These are phyloP conservation scores for Climacium dendroides DNA, from an alignment of 225 moss, liverwort and hornwort genomes.

Conservation along the genomic window DNA sequence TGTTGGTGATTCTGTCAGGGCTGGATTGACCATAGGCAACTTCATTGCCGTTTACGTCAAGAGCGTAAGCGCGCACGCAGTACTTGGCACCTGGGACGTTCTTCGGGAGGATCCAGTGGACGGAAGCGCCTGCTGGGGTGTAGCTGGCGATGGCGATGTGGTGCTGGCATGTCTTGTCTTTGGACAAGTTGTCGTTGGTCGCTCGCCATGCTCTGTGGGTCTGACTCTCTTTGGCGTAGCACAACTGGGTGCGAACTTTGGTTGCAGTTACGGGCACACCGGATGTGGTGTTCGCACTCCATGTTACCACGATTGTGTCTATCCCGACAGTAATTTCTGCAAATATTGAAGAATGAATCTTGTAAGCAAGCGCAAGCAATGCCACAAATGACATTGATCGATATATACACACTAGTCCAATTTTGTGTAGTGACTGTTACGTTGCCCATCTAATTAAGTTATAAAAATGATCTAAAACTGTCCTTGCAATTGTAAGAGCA, in stretches of 20 bases:
- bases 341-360: not conserved
- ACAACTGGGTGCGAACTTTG: constrained; percentile 34
- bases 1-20: constrained; percentile 10
- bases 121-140: constrained; percentile 13
- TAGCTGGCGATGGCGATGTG: constrained; percentile 10
- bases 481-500: not conserved
- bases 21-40: constrained; percentile 56
- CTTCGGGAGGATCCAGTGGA: constrained; percentile 6
- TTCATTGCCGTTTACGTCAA: constrained; percentile 7
- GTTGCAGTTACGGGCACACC: not conserved
- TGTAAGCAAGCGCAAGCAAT: not conserved
- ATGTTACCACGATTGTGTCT: constrained; percentile 30
- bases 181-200: constrained; percentile 18
- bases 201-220: constrained; percentile 42
- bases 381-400: not conserved
- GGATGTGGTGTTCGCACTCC: constrained; percentile 31
- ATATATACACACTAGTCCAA: too few species aligned
- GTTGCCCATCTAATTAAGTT: not conserved
- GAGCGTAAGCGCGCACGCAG: constrained; percentile 56
- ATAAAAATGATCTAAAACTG: not conserved
- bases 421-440: too few species aligned
- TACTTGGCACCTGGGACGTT: constrained; percentile 34
- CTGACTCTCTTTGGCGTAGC: constrained; percentile 52
- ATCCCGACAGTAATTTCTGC: constrained; percentile 20
- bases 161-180: constrained; percentile 54